Evolutionary conservation across 768 basidiomycete species (phyloP), one percentile per base, ranked within the genome.

Genomic region (Russula ochroleuca): DNA sequence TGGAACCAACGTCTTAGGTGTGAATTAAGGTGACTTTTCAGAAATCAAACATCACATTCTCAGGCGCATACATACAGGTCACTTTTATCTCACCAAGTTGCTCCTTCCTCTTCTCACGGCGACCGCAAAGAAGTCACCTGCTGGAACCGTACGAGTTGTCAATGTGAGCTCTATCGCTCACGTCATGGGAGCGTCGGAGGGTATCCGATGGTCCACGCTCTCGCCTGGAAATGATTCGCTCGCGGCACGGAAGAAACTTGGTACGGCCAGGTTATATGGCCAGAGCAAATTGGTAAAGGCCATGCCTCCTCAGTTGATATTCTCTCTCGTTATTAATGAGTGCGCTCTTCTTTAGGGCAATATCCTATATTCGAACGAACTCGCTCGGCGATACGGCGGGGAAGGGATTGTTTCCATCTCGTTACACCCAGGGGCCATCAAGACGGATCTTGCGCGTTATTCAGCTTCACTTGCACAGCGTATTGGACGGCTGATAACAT

Each of bases 381-480:
- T 83, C 19, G 68, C 72, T 5, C 70, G 77, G 38, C 70, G 79
- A 57, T 81, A 80, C 68, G 76, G 71, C 2, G 74, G 74, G 21
- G 71, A 79, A 61, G 81, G 79, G 10, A 77, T 83, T 47, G 68
- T 80, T 1, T 80, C 81, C 0, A 73, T 72, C 1, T 71, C 80
- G 2, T 53, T 81, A 31, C 76, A 81, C 59, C 81, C 65, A n/a
- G 65, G 65, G 31, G 8, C 14, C n/a, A 57, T 68, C 52, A 13
- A 66, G 13, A 66, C 67, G 25, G 67, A 68, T 54, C 61, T 68
- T 9, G 0, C 41, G 49, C 64, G 67, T n/a, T 5, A 59, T 37
- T 33, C 54, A 5, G 28, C 25, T 38, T 38, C 21, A 1, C 25
- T 67, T 23, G 5, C 40, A 3, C 47, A 52, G 54, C 35, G 37